phyloP scores from a whole-genome alignment of 1,284 basidiomycete genomes.

The Marasmius fiardii region DNA sequence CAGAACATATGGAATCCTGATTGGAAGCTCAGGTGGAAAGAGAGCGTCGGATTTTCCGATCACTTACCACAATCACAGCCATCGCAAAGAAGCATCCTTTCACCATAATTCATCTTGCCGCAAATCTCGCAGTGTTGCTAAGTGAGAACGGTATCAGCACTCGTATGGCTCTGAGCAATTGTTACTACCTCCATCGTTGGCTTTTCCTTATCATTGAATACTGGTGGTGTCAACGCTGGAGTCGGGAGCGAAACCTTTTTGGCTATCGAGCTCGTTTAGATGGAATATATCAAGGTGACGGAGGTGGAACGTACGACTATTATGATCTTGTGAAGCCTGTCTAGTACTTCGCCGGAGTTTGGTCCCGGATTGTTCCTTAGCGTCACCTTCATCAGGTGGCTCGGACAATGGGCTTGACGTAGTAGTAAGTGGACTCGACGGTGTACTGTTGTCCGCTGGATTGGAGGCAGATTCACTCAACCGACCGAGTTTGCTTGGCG shows the following conservation, averaged over 20 bases:
- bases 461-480: constrained; percentile 31
- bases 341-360: constrained; percentile 42
- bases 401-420: constrained; percentile 78
- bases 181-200: constrained; percentile 46
- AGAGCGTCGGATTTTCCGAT: constrained; percentile 7
- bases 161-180: background rate
- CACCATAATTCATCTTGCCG: constrained; percentile 81
- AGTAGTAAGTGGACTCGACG: constrained; percentile 67
- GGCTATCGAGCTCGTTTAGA: background rate
- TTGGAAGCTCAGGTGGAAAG: constrained; percentile 16
- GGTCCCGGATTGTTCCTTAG: constrained; percentile 36
- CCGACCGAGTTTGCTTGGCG: constrained; percentile 31
- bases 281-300: no score
- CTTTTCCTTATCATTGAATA: constrained; percentile 46
- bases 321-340: constrained; percentile 37
- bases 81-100: constrained; percentile 94
- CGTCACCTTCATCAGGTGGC: constrained; percentile 69
- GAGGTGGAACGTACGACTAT: constrained; percentile 16
- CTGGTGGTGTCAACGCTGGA: constrained; percentile 31
- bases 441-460: constrained; percentile 45
- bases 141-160: background rate
- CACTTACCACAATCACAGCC: constrained; percentile 90
- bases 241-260: background rate
- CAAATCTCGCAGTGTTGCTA: constrained; percentile 88
- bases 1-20: constrained; percentile 96